Evolutionary conservation across 306 rosid genomes (phyloP).

Genomic region (Sicyos edulis): DNA sequence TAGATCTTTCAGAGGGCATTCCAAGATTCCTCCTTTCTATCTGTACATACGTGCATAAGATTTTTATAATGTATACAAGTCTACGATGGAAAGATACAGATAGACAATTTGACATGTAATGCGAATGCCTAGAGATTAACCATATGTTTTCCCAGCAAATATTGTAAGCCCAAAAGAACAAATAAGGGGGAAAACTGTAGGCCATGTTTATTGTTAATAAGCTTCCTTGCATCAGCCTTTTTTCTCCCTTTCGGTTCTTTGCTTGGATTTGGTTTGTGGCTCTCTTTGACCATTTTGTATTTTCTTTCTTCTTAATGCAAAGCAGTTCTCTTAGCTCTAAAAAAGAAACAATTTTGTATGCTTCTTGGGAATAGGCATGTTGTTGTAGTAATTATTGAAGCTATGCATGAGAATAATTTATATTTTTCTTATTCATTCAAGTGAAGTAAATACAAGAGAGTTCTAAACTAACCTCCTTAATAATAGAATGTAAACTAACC

Average conservation of each 20-base stretch:
- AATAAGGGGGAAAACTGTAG: background rate
- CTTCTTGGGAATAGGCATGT: background rate
- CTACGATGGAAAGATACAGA: slow-evolving; percentile 6
- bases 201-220: background rate
- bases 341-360: background rate
- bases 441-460: no score
- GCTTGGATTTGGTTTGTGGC: no score
- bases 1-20: slow-evolving; percentile 36
- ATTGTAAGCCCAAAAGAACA: background rate
- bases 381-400: no score
- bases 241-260: no score
- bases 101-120: slow-evolving; percentile 4
- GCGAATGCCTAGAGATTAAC: background rate
- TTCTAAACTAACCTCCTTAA: no score
- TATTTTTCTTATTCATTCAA: no score
- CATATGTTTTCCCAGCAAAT: background rate
- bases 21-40: slow-evolving; percentile 45
- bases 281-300: background rate
- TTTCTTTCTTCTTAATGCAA: background rate
- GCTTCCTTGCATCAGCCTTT: background rate
- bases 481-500: no score
- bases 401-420: no score
- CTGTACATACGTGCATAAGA: slow-evolving; percentile 31
- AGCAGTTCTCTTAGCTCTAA: slow-evolving; percentile 1
- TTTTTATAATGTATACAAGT: background rate